phyloP scores from a whole-genome alignment of 108 stramenopile genomes.

The Mediolabrus comicus region DNA sequence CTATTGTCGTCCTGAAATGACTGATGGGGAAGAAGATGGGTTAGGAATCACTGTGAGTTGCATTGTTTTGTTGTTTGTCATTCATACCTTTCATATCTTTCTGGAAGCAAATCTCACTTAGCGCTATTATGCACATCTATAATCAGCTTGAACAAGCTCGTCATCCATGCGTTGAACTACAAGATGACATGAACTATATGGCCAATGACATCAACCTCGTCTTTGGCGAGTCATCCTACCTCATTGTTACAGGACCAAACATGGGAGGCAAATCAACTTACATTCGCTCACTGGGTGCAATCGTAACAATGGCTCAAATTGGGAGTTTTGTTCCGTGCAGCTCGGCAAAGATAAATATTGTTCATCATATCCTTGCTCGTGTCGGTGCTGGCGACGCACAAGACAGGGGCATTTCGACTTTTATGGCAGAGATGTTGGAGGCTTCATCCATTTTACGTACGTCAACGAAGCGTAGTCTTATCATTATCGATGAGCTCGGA shows the following conservation, averaged over 20 bases:
- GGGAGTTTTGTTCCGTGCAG: constrained; percentile 87
- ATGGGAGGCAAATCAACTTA: constrained; percentile 95
- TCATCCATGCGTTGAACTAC: constrained; percentile 96
- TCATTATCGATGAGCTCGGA: constrained; percentile 99
- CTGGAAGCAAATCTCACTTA: background rate
- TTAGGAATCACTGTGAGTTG: constrained; percentile 68
- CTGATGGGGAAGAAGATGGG: constrained; percentile 80
- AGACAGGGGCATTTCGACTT: constrained; percentile 95
- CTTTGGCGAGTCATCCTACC: constrained; percentile 72
- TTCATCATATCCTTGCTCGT: constrained; percentile 89
- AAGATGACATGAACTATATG: constrained; percentile 91
- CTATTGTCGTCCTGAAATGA: constrained; percentile 89
- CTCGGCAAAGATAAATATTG: constrained; percentile 85
- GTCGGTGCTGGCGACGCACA: constrained; percentile 97
- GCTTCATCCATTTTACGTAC: constrained; percentile 88
- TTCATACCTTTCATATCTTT: background rate
- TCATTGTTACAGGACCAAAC: constrained; percentile 97
- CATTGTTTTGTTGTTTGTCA: background rate
- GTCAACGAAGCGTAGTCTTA: constrained; percentile 86
- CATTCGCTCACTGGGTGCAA: constrained; percentile 92
- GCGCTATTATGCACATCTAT: background rate
- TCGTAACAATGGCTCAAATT: constrained; percentile 96
- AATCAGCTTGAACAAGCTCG: constrained; percentile 73
- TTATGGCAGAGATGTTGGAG: constrained; percentile 99
- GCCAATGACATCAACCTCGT: constrained; percentile 89